Evolutionary conservation across 2,329 filamentous ascomycete species (phyloP).

Genomic region (Diaporthe nobilis): DNA sequence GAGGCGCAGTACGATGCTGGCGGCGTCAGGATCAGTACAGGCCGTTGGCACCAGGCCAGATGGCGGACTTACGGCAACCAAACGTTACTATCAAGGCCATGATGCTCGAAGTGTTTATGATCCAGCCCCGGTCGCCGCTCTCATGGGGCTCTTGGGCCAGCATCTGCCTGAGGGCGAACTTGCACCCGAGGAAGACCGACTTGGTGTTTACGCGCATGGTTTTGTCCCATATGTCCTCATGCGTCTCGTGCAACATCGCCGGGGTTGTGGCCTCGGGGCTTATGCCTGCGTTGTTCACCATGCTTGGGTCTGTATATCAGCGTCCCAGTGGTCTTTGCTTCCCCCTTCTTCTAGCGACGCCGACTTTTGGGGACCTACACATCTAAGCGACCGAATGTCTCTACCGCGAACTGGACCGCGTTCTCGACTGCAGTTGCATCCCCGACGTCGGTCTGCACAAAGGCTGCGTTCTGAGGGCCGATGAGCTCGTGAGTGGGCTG

Average conservation of each 20-base stretch:
- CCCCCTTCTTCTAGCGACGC: not conserved
- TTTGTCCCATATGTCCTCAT: constrained; percentile 60
- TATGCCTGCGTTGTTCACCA: constrained; percentile 34
- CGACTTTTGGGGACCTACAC: not conserved
- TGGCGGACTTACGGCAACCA: constrained; percentile 44
- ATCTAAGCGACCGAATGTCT: constrained; percentile 18
- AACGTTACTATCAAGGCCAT: constrained; percentile 55
- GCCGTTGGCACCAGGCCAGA: not conserved
- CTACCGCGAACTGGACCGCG: constrained; percentile 14
- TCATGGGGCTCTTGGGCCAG: constrained; percentile 58
- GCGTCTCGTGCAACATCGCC: constrained; percentile 59
- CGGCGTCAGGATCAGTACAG: not conserved
- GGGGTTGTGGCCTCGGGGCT: constrained; percentile 44
- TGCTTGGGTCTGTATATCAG: constrained; percentile 19
- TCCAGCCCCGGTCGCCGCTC: constrained; percentile 61
- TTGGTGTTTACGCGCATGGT: constrained; percentile 56
- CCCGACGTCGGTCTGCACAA: constrained; percentile 13
- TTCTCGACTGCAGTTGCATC: constrained; percentile 10
- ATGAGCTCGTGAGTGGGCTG: constrained; percentile 17
- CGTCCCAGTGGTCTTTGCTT: not conserved
- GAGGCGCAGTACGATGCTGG: constrained; percentile 60
- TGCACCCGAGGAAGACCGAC: constrained; percentile 58
- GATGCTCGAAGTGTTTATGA: constrained; percentile 63
- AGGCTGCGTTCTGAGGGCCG: not conserved
- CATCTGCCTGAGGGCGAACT: constrained; percentile 64